Base-by-base conservation (phyloP, 148 eudicot genomes). In the Heliamphora exappendiculata region DNA sequence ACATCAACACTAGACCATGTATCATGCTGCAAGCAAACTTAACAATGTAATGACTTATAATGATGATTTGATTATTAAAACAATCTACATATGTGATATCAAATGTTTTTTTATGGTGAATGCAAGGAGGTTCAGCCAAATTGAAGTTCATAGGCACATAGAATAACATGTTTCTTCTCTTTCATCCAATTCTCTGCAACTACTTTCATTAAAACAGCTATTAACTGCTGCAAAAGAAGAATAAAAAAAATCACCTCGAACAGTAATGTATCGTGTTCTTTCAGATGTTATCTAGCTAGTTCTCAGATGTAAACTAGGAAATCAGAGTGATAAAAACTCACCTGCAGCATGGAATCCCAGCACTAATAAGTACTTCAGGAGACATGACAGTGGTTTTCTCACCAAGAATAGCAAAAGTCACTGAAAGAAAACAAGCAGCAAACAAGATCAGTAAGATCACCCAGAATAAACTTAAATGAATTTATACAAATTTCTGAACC, bases 331-430 rank as follows among this genome's bases (percentile, higher is more conserved):
- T 44, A 22, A 50, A 57, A 73, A 39, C 64, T 86, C 73, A 95
- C 99, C 99, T 95, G 98, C 99, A 95, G 84, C 99, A 95, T 58
- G 99, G 97, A 76, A 95, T 89, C 73, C 99, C 99, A 34, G 97
- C 91, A 66, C 75, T 83, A 62, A 89, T 66, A 51, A 95, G 96
- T 73, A 95, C 97, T 86, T 95, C 97, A 10, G 99, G 99, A 41
- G 99, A 92, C 97, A 95, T 95, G 78, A 95, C 96, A 41, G 99
- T 91, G 76, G 93, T 95, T 86, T 92, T 95, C 88, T 95, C 93
- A 53, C 96, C 97, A 73, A 95, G 99, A 33, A 84, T 87, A 31
- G 94, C 85, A 82, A 92, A 95, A 73, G 94, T 95, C 84, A 89
- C 99, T 95, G 89, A 81, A 79, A 76, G 31, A 78, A 51, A 47